phyloP scores from a whole-genome alignment of 805 yeast genomes.

The Starmerella sp. region DNA sequence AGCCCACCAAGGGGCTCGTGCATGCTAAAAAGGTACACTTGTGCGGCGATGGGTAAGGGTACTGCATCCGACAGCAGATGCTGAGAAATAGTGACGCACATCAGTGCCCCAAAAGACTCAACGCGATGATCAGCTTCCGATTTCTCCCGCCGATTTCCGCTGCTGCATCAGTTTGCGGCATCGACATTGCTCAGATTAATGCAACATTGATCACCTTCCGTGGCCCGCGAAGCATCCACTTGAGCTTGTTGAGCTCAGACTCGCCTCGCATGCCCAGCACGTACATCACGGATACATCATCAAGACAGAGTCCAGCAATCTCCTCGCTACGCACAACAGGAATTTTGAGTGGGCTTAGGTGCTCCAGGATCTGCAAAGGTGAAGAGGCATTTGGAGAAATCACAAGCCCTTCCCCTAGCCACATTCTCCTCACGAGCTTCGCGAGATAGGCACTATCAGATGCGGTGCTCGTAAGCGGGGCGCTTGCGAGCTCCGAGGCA shows the following conservation, averaged over 20 bases:
- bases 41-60: no score
- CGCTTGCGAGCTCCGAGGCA: neutral
- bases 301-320: conserved; percentile 17
- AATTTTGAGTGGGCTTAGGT: neutral
- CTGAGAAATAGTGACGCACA: no score
- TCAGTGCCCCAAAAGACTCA: neutral
- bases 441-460: neutral
- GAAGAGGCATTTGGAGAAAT: conserved; percentile 8
- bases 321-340: conserved; percentile 11
- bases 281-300: conserved; percentile 7
- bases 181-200: neutral
- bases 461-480: neutral
- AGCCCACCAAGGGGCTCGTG: no score
- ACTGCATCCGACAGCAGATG: no score
- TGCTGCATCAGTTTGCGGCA: neutral
- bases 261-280: conserved; percentile 5
- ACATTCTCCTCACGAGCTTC: neutral
- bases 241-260: conserved; percentile 5
- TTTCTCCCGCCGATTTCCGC: neutral
- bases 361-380: conserved; percentile 2
- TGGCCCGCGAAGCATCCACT: conserved; percentile 12
- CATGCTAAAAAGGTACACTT: no score
- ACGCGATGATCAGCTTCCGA: neutral
- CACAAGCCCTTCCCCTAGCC: conserved; percentile 18
- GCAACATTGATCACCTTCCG: neutral